Percentiles rank a stretch among this genome's conserved stretches.
Evolutionary conservation across 257 asterid genomes (phyloP).

Genomic region (Ehretia macrophylla): DNA sequence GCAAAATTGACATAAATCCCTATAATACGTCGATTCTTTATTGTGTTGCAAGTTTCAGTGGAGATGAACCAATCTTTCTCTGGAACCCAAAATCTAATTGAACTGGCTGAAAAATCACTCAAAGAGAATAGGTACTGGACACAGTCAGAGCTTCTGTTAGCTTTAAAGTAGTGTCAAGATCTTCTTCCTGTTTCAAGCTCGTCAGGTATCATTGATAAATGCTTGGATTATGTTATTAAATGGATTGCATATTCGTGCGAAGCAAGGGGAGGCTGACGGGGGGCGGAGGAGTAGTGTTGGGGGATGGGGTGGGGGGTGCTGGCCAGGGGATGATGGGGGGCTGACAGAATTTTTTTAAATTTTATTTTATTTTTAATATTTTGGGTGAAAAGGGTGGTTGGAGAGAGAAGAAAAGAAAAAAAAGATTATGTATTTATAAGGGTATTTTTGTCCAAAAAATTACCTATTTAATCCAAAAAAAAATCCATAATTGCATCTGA

Average conservation of each 20-base stretch:
- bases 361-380: no score
- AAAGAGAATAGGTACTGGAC: conserved; percentile 58
- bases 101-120: conserved; percentile 46
- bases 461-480: no score
- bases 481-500: no score
- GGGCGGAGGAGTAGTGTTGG: no score
- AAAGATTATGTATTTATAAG: no score
- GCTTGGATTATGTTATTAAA: conserved; percentile 41
- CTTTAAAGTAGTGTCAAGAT: conserved; percentile 51
- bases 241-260: conserved; percentile 50
- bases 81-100: conserved; percentile 37
- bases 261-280: no score
- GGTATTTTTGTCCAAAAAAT: no score
- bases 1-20: conserved; percentile 45
- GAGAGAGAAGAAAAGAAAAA: no score
- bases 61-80: conserved; percentile 51
- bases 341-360: no score
- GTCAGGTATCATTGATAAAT: conserved; percentile 39
- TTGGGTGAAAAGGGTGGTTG: no score
- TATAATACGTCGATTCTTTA: conserved; percentile 40
- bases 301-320: no score
- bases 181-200: conserved; percentile 35
- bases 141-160: conserved; percentile 68
- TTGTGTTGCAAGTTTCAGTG: conserved; percentile 60
- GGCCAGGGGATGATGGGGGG: no score